Evolutionary conservation across 495 filamentous ascomycete genomes (phyloP).

Genomic region (Penicillium ucsense): DNA sequence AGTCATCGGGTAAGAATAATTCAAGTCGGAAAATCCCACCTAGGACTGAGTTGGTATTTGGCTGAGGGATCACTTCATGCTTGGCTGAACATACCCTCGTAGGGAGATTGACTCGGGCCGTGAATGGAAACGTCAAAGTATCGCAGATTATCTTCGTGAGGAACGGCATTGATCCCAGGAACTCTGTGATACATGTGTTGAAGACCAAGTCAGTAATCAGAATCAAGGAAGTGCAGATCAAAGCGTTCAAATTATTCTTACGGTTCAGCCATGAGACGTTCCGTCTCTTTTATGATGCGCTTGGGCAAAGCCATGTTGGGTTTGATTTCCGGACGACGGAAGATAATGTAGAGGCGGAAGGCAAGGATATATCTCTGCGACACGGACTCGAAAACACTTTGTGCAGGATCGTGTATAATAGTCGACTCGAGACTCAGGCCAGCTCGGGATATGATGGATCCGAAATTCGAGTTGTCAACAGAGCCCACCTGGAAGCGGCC

Average conservation of each 20-base stretch:
- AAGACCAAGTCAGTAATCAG: not conserved
- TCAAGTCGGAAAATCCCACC: slow-evolving; percentile 96
- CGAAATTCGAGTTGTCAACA: slow-evolving; percentile 1
- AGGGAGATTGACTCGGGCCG: slow-evolving; percentile 87
- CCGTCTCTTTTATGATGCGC: slow-evolving; percentile 96
- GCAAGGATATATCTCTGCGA: not conserved
- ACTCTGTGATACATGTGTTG: slow-evolving; percentile 45
- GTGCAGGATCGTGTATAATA: not conserved
- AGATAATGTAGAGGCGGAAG: not conserved
- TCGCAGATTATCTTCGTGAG: slow-evolving; percentile 95
- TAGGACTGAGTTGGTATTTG: slow-evolving; percentile 24
- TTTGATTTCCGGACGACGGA: slow-evolving; percentile 6
- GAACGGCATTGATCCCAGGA: slow-evolving; percentile 90
- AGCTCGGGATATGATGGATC: not conserved
- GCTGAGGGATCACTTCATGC: not conserved
- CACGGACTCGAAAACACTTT: not conserved
- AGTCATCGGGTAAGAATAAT: slow-evolving; percentile 98
- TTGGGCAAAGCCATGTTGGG: slow-evolving; percentile 71
- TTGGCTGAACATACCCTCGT: slow-evolving; percentile 54
- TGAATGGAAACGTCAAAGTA: slow-evolving; percentile 98
- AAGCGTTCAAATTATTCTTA: slow-evolving; percentile 35
- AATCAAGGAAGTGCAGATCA: not conserved
- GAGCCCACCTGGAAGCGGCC: slow-evolving; percentile 15
- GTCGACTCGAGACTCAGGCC: not conserved
- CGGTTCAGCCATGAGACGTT: slow-evolving; percentile 94